Evolutionary conservation across 2,329 filamentous ascomycete species (phyloP), one percentile per base, ranked within the genome.

Genomic region (Endoconidiophora polonica): DNA sequence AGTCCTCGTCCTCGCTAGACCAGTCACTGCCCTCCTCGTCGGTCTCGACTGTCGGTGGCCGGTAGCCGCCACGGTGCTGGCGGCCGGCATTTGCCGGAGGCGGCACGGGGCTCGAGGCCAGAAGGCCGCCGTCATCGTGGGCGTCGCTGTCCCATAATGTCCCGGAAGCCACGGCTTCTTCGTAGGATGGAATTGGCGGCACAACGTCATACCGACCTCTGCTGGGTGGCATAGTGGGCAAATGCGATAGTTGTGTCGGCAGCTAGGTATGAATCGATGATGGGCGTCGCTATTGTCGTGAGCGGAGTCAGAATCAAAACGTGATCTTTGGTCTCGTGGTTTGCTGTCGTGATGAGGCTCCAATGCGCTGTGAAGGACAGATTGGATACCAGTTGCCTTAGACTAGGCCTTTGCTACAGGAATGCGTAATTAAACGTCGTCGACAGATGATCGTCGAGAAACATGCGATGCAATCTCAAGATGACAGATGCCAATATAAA

Each of bases 1-100:
- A 67, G 48, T 63, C 61, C 38, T 68, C 68, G 20, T 64, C 66
- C 24, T 70, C 67, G 65, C 63, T 68, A 68, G 72, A 63, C 64
- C 76, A 68, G 23, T 70, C 60, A 56, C 70, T 70, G 53, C 71
- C 72, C 55, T 88, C 81, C 54, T 79, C 81, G 52, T 86, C 87
- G 1, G 68, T 72, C 63, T 91, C 83, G 55, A 90, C 87, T 1
- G 83, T 88, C 1, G 90, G 87, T 37, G 81, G 75, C 29, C 79
- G 79, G 64, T 95, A 94, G 55, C 78, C 78, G 44, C 63, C 62
- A 48, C 59, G 56, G 37, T 68, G 67, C 53, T 70, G 68, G 51
- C 68, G 64, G 23, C 65, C 61, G 5, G 63, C 56, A 36, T 59
- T 60, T 50, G 61, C 67, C 55, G 65, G 65, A 6, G 50, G 20